Evolutionary conservation across 2,329 filamentous ascomycete species (phyloP).

Genomic region (Furcasterigmium furcatum): DNA sequence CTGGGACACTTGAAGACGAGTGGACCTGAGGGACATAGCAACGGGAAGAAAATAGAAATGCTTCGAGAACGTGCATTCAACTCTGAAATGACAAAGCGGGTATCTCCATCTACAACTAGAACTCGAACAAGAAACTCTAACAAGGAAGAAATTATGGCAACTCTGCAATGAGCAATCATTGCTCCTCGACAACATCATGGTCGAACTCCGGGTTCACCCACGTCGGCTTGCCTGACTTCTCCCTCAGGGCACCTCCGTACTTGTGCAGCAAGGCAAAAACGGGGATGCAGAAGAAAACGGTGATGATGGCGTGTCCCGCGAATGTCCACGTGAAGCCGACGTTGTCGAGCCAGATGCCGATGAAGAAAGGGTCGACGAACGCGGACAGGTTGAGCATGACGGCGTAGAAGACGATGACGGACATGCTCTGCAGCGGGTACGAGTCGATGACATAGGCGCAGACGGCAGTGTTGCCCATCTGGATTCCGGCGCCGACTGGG

Average conservation of each 20-base stretch:
- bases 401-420: conserved; percentile 50
- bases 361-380: conserved; percentile 45
- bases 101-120: too few species aligned
- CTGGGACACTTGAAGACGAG: too few species aligned
- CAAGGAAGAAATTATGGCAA: too few species aligned
- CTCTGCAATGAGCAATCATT: too few species aligned
- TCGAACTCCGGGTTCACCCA: conserved; percentile 44
- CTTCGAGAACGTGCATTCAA: too few species aligned
- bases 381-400: conserved; percentile 49
- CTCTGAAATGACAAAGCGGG: too few species aligned
- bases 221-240: conserved; percentile 28
- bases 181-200: conserved; percentile 3
- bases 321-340: conserved; percentile 50
- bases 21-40: too few species aligned
- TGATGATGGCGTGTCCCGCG: conserved; percentile 42
- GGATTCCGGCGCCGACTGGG: conserved; percentile 49
- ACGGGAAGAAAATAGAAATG: too few species aligned
- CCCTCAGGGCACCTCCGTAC: conserved; percentile 33
- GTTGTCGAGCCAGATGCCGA: conserved; percentile 40
- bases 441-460: conserved; percentile 52
- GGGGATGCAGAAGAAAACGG: conserved; percentile 31
- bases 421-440: conserved; percentile 52
- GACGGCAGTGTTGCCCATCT: conserved; percentile 52
- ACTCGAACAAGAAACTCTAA: too few species aligned
- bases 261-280: conserved; percentile 32